A percentile compares a stretch with the other conserved stretches of the same genome.
phyloP scores from a whole-genome alignment of 169 alveolate genomes.

The Toxoplasma gondii region DNA sequence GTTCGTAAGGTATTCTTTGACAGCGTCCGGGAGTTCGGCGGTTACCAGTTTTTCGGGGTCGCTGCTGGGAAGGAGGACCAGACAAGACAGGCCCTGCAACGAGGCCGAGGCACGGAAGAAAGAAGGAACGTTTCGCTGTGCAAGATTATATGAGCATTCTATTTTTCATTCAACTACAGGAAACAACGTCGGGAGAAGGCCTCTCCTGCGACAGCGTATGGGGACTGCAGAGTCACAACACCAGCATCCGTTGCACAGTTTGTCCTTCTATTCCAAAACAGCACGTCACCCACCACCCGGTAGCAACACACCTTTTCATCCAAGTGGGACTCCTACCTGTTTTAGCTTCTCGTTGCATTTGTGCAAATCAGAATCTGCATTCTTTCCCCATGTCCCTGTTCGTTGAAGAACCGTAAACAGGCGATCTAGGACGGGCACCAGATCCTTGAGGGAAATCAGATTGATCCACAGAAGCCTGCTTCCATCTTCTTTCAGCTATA shows the following conservation, averaged over 20 bases:
- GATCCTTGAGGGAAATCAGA: constrained; percentile 43
- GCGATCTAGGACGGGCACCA: constrained; percentile 34
- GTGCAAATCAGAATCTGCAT: neutral
- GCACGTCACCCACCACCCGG: neutral
- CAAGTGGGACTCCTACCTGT: constrained; percentile 40
- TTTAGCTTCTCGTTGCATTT: constrained; percentile 44
- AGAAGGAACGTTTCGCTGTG: too few relatives aligned
- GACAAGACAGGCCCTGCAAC: neutral
- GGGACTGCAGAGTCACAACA: too few relatives aligned
- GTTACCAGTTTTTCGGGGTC: constrained; percentile 49
- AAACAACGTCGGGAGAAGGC: too few relatives aligned
- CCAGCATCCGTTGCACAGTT: too few relatives aligned
- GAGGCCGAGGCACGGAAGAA: neutral
- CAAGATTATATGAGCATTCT: too few relatives aligned
- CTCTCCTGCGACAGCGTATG: too few relatives aligned
- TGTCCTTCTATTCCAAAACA: too few relatives aligned
- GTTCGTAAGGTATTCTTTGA: constrained; percentile 43
- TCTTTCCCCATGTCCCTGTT: constrained; percentile 35
- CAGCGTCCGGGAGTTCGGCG: constrained; percentile 36
- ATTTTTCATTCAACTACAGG: too few relatives aligned
- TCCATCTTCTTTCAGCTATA: constrained; percentile 43
- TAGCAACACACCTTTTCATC: neutral
- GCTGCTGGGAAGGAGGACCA: constrained; percentile 54
- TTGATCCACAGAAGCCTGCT: constrained; percentile 58
- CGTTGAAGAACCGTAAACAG: constrained; percentile 40